Evolutionary conservation across 1,139 yeast species (phyloP).

Genomic region (Chernovozyma sophiae-reginae): DNA sequence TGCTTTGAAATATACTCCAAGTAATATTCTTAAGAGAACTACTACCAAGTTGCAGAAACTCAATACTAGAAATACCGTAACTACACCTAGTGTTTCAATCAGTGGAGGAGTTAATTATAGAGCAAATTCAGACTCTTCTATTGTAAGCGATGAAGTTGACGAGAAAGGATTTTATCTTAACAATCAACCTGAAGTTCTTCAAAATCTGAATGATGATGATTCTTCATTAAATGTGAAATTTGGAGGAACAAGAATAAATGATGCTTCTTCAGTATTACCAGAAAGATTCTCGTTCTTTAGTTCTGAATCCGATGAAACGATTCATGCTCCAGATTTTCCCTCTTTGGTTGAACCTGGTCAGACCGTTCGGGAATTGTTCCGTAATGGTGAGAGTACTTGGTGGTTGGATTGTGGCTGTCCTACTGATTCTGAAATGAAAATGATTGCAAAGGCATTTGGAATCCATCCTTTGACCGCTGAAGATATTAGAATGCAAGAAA

Average conservation of each 20-base stretch:
- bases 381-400: slow-evolving; percentile 61
- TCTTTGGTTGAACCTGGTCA: slow-evolving; percentile 64
- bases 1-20: slow-evolving; percentile 61
- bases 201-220: slow-evolving; percentile 10
- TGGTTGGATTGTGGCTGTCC: slow-evolving; percentile 76
- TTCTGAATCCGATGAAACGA: slow-evolving; percentile 78
- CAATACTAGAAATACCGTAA: neutral
- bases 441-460: slow-evolving; percentile 67
- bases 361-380: slow-evolving; percentile 62
- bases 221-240: slow-evolving; percentile 28
- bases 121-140: slow-evolving; percentile 25
- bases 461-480: slow-evolving; percentile 83
- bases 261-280: slow-evolving; percentile 29
- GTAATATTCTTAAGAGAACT: slow-evolving; percentile 27
- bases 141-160: slow-evolving; percentile 15
- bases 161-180: neutral
- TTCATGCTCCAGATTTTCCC: slow-evolving; percentile 84
- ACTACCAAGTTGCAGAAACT: slow-evolving; percentile 7
- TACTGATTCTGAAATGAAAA: slow-evolving; percentile 65
- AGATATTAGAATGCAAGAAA: slow-evolving; percentile 80
- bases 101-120: slow-evolving; percentile 3
- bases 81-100: neutral
- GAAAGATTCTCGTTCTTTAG: slow-evolving; percentile 83
- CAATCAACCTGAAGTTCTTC: slow-evolving; percentile 2
- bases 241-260: slow-evolving; percentile 32